These are phyloP conservation scores for Beauveria scarabaeidicola DNA, from an alignment of 2,329 filamentous ascomycete genomes.

Conservation along the genomic window DNA sequence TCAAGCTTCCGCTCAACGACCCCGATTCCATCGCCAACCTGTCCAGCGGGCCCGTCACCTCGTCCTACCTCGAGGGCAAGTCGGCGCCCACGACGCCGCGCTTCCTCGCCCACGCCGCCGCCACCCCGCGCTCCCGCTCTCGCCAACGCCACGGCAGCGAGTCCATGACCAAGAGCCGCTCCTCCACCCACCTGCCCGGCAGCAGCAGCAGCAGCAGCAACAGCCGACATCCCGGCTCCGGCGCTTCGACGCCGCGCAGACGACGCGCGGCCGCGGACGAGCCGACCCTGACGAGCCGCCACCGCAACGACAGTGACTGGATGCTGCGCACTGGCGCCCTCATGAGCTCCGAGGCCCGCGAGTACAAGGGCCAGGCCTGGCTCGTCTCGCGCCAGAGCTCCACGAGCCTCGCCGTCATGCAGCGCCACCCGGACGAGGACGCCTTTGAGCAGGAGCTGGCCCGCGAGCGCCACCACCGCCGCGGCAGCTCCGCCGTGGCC, in stretches of 20 bases:
- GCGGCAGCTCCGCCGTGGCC: conserved; percentile 33
- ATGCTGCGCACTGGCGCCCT: conserved; percentile 54
- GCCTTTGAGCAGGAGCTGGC: conserved; percentile 43
- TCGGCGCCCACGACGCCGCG: conserved; percentile 58
- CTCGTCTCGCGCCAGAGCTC: conserved; percentile 57
- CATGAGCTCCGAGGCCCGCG: conserved; percentile 52
- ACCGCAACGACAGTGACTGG: conserved; percentile 53
- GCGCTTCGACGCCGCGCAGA: conserved; percentile 27
- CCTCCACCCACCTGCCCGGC: conserved; percentile 44
- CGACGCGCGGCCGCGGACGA: conserved; percentile 25
- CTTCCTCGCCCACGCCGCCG: conserved; percentile 50
- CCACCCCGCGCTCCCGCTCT: conserved; percentile 38
- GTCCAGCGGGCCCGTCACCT: conserved; percentile 22
- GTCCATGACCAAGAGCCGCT: conserved; percentile 52
- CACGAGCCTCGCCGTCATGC: conserved; percentile 47
- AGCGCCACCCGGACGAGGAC: conserved; percentile 42
- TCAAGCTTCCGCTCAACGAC: conserved; percentile 50
- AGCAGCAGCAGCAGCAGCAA: conserved; percentile 13
- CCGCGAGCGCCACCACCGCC: conserved; percentile 39
- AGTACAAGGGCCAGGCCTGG: conserved; percentile 63
- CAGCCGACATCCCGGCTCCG: conserved; percentile 14
- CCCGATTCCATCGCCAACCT: conserved; percentile 37
- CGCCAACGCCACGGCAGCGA: conserved; percentile 32
- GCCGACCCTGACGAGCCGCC: conserved; percentile 22
- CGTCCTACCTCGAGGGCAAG: conserved; percentile 52